These are phyloP conservation scores for Rugonectria rugulosa DNA, from an alignment of 2,329 filamentous ascomycete species.

Conservation along the genomic window DNA sequence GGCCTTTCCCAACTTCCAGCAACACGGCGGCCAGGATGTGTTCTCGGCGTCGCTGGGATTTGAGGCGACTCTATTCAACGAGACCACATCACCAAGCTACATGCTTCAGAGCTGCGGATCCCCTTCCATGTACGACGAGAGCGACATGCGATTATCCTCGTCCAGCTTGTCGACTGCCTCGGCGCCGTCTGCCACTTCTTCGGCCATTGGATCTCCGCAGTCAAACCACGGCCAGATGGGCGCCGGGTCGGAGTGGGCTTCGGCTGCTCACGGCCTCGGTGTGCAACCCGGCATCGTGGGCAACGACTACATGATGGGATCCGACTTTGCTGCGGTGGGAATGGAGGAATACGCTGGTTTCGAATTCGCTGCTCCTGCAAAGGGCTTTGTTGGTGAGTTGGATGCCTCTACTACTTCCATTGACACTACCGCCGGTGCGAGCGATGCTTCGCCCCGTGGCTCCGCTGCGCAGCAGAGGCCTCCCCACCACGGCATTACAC, in stretches of 20 bases:
- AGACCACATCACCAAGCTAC: conserved; percentile 47
- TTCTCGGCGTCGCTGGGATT: conserved; percentile 50
- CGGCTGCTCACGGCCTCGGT: conserved; percentile 60
- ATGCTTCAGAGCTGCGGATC: conserved; percentile 57
- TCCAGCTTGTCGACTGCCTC: conserved; percentile 69
- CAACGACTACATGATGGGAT: conserved; percentile 60
- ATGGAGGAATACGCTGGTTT: conserved; percentile 59
- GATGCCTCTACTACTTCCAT: conserved; percentile 29
- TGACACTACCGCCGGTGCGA: conserved; percentile 1
- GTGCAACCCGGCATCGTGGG: conserved; percentile 71
- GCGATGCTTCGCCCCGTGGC: conserved; percentile 16
- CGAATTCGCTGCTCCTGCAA: conserved; percentile 57
- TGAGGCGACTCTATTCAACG: conserved; percentile 57
- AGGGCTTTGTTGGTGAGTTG: conserved; percentile 66
- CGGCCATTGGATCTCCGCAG: conserved; percentile 72
- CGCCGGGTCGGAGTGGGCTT: conserved; percentile 66
- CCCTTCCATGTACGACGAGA: conserved; percentile 60
- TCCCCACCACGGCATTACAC: conserved; percentile 18
- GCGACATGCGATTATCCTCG: conserved; percentile 58
- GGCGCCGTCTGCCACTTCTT: conserved; percentile 70
- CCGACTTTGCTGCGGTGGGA: conserved; percentile 62
- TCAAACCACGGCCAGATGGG: conserved; percentile 66
- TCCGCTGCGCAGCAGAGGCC: conserved; percentile 21
- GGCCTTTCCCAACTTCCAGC: conserved; percentile 51
- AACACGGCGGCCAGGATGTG: conserved; percentile 43